Evolutionary conservation across 2,329 filamentous ascomycete genomes (phyloP), one percentile per base, ranked within the genome.

Genomic region (Torrubiellomyces zombiae): DNA sequence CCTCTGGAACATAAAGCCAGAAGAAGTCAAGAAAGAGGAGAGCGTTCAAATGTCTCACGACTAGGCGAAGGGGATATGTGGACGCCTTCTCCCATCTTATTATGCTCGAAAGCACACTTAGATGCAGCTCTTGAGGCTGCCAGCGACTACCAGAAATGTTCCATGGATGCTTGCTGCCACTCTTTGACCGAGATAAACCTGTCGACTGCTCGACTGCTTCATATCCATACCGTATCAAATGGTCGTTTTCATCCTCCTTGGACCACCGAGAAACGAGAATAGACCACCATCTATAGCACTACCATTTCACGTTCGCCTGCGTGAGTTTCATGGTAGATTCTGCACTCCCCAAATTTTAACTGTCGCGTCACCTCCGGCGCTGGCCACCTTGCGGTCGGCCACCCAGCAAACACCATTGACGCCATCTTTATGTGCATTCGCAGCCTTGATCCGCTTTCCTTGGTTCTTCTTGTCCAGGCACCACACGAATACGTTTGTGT

Each of bases 381-480:
- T 91, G 7, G 79, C 72, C 24, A 95, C 62, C 53, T 67, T 80
- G 29, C 60, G 60, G 7, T 65, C 69, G 15, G 63, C 64, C 9
- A 80, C 62, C 83, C 86, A 98, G 9, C 66, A 66, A 10, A 95
- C 76, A 10, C 80, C 86, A 37, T 77, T 82, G 11, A 95, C 83
- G 7, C 89, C 89, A 44, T 95, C 89, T 55, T 94, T 94, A 56
- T 98, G 89, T 24, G 86, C 83, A 44, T 93, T 92, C 13, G 72
- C 55, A 9, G 73, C 75, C 57, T 89, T 86, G 37, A 91, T 67
- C 37, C 86, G 67, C 50, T 79, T 79, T 3, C 81, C 83, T 1
- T 86, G 86, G 40, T 80, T 76, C 32, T 53, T 63, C 45, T 81
- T 79, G 19, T 58, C 62, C 28, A 94, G 51, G 47, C 81, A 93